Evolutionary conservation across 768 basidiomycete genomes (phyloP).

Genomic region (Leccinum variicolor): DNA sequence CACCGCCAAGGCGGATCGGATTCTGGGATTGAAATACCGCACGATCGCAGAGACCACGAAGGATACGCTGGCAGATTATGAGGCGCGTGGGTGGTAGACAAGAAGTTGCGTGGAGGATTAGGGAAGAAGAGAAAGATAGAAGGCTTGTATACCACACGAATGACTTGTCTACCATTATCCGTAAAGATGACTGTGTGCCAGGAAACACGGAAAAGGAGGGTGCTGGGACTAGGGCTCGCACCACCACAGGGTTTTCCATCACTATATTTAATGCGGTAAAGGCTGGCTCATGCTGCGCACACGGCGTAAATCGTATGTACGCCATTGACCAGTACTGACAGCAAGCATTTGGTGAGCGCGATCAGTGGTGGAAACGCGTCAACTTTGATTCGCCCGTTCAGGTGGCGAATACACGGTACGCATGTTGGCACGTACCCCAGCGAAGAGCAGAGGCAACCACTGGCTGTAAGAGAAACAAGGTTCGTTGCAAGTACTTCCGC

Average conservation of each 20-base stretch:
- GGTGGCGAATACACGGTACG: neutral
- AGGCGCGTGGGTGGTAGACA: neutral
- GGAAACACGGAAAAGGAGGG: neutral
- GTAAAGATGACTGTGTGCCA: neutral
- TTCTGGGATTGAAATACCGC: slow-evolving; percentile 42
- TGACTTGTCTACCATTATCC: neutral
- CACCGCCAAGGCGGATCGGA: slow-evolving; percentile 34
- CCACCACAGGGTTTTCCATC: neutral
- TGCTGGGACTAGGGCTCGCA: too few relatives aligned
- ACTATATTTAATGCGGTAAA: neutral
- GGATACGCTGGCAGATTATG: neutral
- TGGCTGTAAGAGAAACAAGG: neutral
- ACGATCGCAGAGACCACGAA: slow-evolving; percentile 36
- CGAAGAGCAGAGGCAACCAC: neutral
- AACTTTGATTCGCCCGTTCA: neutral
- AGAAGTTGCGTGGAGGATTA: neutral
- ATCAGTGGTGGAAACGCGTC: neutral
- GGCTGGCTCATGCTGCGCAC: neutral
- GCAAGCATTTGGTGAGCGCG: neutral
- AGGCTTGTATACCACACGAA: neutral
- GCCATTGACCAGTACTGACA: neutral
- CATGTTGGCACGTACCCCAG: neutral
- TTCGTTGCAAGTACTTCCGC: neutral
- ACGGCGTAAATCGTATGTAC: neutral
- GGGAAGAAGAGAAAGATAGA: neutral